A percentile compares a stretch with the other conserved stretches of the same genome.
Evolutionary conservation across 345 rosid genomes (phyloP).

Genomic region (Brassica juncea): DNA sequence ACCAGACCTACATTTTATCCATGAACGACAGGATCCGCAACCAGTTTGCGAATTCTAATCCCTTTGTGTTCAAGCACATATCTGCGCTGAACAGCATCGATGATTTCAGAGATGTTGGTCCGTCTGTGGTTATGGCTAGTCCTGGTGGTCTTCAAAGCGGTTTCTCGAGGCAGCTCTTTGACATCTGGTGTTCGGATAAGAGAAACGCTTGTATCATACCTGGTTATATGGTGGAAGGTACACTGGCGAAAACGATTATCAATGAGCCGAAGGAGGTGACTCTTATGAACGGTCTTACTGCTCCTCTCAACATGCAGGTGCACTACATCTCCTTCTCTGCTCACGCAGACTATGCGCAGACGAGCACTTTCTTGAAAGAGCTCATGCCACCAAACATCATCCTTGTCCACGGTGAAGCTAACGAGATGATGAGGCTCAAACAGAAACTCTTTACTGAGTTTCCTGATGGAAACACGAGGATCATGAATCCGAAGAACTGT

Average conservation of each 20-base stretch:
- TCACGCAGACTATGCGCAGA: constrained; percentile 95
- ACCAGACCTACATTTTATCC: constrained; percentile 91
- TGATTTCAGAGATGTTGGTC: constrained; percentile 81
- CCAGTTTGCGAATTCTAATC: constrained; percentile 90
- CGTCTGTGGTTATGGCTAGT: constrained; percentile 95
- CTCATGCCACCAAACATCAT: constrained; percentile 92
- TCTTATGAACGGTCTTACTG: constrained; percentile 85
- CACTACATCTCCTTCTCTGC: constrained; percentile 96
- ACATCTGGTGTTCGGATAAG: constrained; percentile 90
- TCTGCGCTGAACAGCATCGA: constrained; percentile 81
- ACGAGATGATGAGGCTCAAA: constrained; percentile 92
- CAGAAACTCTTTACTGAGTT: constrained; percentile 80
- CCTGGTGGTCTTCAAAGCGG: constrained; percentile 95
- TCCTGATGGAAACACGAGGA: constrained; percentile 74
- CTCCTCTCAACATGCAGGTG: constrained; percentile 88
- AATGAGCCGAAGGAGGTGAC: constrained; percentile 93
- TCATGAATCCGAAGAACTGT: constrained; percentile 87
- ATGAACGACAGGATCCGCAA: constrained; percentile 92
- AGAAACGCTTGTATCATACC: constrained; percentile 85
- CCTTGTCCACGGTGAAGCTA: constrained; percentile 93
- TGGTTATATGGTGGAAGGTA: constrained; percentile 86
- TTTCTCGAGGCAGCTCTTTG: constrained; percentile 85
- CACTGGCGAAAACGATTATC: constrained; percentile 77
- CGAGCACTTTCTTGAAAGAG: constrained; percentile 87
- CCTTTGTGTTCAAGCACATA: constrained; percentile 91